Base-by-base conservation (phyloP, 2,329 filamentous ascomycete genomes). In the Aureobasidium mangrovei region DNA sequence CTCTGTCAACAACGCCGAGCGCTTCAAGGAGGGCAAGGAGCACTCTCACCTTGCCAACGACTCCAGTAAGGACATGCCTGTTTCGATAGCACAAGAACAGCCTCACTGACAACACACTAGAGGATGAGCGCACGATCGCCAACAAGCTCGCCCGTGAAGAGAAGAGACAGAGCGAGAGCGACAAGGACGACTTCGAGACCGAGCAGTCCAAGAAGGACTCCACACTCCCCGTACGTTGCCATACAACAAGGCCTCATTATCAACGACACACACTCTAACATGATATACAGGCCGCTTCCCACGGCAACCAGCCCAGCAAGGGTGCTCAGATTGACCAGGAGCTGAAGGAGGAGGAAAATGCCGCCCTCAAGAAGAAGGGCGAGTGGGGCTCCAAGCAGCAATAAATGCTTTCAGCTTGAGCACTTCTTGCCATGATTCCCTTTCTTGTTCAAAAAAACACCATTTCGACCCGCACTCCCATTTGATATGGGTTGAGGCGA, bases 321-420 rank as follows among this genome's bases (percentile, higher is more conserved):
- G 85, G 86, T 18, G 86, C 85, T 27, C 79, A 85, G 75, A 77
- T 88, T 55, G 86, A 90, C 67, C 79, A 85, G 56, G 67, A 86
- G 69, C 61, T 90, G 44, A 73, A 79, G 64, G 78, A 80, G 4
- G 85, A 89, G 63, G 86, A 90, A 56, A 79, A 86, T 64, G 80
- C 77, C 60, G 70, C 77, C 53, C 63, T 88, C 58, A 77, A 74
- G 70, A 77, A 75, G 67, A 88, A 86, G 76, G 79, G 81, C 27
- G 47, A 56, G 46, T 70, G 65, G 46, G 66, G 66, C 36, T 62
- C 64, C 18, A 65, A 55, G 58, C 41, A 26, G 41, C 24, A 29
- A 18, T 27, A 40, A 10, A 43, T 26, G 26, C 41, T 43, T n/a
- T 28, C 41, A 38, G 42, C 41, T 43, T 54, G 9, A 26, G n/a